phyloP scores from a whole-genome alignment of 2,329 filamentous ascomycete species.

The Chaetomium strumarium region DNA sequence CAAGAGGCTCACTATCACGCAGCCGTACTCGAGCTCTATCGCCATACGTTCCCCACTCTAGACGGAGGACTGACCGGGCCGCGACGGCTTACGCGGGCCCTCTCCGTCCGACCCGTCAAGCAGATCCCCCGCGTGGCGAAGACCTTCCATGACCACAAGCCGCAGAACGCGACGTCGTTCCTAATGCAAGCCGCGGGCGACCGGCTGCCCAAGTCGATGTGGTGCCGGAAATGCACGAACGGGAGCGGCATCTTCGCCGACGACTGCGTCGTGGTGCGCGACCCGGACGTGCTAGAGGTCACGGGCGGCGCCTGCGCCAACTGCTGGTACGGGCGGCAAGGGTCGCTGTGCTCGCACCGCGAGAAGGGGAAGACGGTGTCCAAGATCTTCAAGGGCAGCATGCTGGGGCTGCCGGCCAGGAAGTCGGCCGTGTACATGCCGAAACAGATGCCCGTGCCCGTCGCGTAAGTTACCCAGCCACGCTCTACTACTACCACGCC shows the following conservation, averaged over 20 bases:
- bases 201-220: background rate
- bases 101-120: background rate
- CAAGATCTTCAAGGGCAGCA: background rate
- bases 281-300: background rate
- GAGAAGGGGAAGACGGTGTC: background rate
- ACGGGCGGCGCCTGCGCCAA: conserved; percentile 17
- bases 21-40: background rate
- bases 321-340: conserved; percentile 19
- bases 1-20: background rate
- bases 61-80: background rate
- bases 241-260: background rate
- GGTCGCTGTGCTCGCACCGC: conserved; percentile 13
- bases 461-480: background rate
- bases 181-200: conserved; percentile 18
- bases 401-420: background rate
- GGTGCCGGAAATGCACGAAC: conserved; percentile 9
- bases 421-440: too few relatives aligned
- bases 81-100: background rate
- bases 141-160: conserved; percentile 4
- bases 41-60: background rate
- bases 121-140: background rate
- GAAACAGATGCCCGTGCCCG: background rate
- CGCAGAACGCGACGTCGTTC: conserved; percentile 11
- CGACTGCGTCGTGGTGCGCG: conserved; percentile 13
- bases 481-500: too few relatives aligned